Evolutionary conservation across 2,329 filamentous ascomycete genomes (phyloP), one percentile per base, ranked within the genome.

Genomic region (Colletotrichum aenigma): DNA sequence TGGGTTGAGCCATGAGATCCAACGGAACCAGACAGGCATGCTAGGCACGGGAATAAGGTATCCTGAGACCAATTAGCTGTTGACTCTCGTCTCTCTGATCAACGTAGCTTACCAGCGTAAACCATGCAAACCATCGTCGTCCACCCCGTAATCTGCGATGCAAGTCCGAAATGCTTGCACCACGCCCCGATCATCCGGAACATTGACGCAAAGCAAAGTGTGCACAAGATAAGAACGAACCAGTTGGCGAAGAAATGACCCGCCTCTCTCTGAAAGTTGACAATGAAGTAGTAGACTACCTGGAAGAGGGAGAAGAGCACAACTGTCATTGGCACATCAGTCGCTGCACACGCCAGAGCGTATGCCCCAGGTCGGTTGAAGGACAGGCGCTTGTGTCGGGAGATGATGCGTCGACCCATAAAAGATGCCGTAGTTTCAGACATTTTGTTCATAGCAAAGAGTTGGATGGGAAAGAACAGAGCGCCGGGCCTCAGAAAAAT

Each of bases 201-300:
- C 55, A 95, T 86, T 83, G 93, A 94, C 38, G 90, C 93, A 92
- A 96, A 95, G 76, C 92, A 89, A 78, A 96, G 87, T 0, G 92
- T 94, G 1, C 90, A 88, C 13, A 91, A 83, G 81, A 94, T 94
- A 0, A 90, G 92, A 77, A 95, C 89, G 24, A 97, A 85, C 77
- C 94, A 89, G 86, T 93, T 96, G 77, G 95, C 88, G 85, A 97
- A 97, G 86, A 96, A 97, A 1, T 91, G 86, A 0, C 89, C 91
- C 0, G 94, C 86, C 62, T 91, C 89, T 34, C 93, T 88, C 3
- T 86, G 82, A 3, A 92, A 83, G 2, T 86, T 86, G 2, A 88
- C 81, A 79, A 92, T 81, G 78, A 92, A 93, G 82, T 93, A 93
- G 5, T 92, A 80, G 18, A 90, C 85, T 6, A 91, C 71, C 77